phyloP scores from a whole-genome alignment of 2,329 filamentous ascomycete species.

The Macrophomina tecta region DNA sequence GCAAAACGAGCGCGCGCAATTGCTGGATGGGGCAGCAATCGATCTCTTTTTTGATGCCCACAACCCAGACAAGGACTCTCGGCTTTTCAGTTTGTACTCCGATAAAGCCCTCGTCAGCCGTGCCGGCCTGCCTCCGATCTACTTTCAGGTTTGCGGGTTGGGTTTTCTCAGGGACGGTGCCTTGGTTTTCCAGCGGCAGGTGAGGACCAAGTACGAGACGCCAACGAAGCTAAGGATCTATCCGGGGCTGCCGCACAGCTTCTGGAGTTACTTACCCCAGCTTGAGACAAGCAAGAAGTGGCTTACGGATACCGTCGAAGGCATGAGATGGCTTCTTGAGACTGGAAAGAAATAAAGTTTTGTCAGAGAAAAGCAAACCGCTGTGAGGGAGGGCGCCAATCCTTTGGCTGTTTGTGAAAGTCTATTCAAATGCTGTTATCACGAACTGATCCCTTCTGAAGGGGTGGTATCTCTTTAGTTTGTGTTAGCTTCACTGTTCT shows the following conservation, averaged over 20 bases:
- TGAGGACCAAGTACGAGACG: conserved; percentile 53
- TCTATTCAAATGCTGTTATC: conserved; percentile 4
- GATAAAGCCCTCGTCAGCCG: not conserved
- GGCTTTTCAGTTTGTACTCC: conserved; percentile 33
- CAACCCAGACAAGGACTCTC: conserved; percentile 39
- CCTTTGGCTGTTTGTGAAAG: not conserved
- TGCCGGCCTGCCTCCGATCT: conserved; percentile 51
- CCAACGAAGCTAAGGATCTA: conserved; percentile 54
- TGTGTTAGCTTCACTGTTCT: conserved; percentile 17
- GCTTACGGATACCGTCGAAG: conserved; percentile 9
- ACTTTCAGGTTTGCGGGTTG: conserved; percentile 57
- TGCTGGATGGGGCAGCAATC: conserved; percentile 29
- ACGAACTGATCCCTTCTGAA: conserved; percentile 2
- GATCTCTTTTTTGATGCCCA: conserved; percentile 35
- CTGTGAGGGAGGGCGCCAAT: not conserved
- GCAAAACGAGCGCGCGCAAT: conserved; percentile 31
- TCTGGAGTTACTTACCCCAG: conserved; percentile 44
- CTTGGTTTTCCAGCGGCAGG: conserved; percentile 57
- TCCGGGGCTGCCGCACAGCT: conserved; percentile 51
- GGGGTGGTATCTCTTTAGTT: not conserved
- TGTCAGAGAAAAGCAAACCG: not conserved
- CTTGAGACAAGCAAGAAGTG: conserved; percentile 34
- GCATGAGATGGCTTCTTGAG: conserved; percentile 20
- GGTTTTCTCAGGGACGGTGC: conserved; percentile 61
- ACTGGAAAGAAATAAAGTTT: not conserved